Base-by-base conservation (phyloP, 2,329 filamentous ascomycete species). In the Cladorrhinum sp. region DNA sequence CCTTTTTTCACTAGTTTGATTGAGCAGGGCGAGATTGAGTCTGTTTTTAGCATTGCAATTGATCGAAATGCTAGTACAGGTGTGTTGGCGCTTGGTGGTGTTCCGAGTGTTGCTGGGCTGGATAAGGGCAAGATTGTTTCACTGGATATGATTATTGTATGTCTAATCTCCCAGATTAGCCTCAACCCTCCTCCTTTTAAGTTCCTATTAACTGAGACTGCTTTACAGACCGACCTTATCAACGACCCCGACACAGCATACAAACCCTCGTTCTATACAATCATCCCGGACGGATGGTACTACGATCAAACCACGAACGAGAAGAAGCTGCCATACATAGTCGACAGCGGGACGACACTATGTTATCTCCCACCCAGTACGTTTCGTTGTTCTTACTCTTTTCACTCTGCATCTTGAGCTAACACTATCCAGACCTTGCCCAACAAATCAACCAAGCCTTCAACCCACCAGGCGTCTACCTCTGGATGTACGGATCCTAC, bases 281-380 rank as follows among this genome's bases (percentile, higher is more conserved):
- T 83, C 59, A 72, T 82, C 53, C 78, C 79, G 0, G 79, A 81
- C 59, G 81, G 80, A 2, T 73, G 82, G 61, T 70, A 71, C 62
- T 82, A 75, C 67, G 80, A 75, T 23, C 71, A 73, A 46, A 77
- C 73, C 3, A 76, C 71, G 1, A 76, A 79, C 62, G 71, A 67
- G 18, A 75, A 72, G 33, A 79, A 76, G 66, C 79, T 77, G 57
- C 79, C 79, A 3, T 81, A 78, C 66, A 80, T 84, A 56, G 72
- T 83, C 55, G 81, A 84, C 69, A 82, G 78, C 16, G 80, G 79
- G 30, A 83, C 81, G 1, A 80, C 81, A 0, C 74, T 82, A 67
- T 79, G 78, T 63, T 80, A 81, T 62, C 69, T 83, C 1, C 81
- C 81, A 10, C 76, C 77, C 10, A 71, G 80, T 81, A 66, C 73